Evolutionary conservation across 768 basidiomycete species (phyloP).

Genomic region (Lentinula sp.): DNA sequence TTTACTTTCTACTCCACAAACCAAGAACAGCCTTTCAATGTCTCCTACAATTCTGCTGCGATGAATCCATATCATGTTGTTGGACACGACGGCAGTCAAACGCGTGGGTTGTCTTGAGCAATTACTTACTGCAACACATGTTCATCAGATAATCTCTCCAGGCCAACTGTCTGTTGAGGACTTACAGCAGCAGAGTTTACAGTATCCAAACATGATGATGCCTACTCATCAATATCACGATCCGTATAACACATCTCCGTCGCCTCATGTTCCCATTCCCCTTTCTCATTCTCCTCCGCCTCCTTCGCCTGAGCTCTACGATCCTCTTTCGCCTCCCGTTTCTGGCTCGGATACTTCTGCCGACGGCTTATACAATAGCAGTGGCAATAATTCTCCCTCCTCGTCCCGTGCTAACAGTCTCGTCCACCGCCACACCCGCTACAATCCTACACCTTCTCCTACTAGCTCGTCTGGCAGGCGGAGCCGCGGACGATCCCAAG

Average conservation of each 20-base stretch:
- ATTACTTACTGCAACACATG: slow-evolving; percentile 42
- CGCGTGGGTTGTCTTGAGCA: slow-evolving; percentile 56
- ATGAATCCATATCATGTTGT: slow-evolving; percentile 55
- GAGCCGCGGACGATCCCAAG: slow-evolving; percentile 65
- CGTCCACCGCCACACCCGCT: slow-evolving; percentile 68
- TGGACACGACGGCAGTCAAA: slow-evolving; percentile 49
- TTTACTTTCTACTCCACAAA: slow-evolving; percentile 51
- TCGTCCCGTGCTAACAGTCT: slow-evolving; percentile 72
- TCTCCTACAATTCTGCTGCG: slow-evolving; percentile 44
- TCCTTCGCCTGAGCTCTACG: slow-evolving; percentile 75
- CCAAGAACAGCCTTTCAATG: slow-evolving; percentile 48
- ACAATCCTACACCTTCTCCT: slow-evolving; percentile 80
- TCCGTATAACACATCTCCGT: slow-evolving; percentile 49
- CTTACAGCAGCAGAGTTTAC: slow-evolving; percentile 48
- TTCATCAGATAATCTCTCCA: slow-evolving; percentile 61
- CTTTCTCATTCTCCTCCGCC: slow-evolving; percentile 65
- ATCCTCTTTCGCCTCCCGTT: slow-evolving; percentile 78
- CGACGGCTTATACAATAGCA: slow-evolving; percentile 76
- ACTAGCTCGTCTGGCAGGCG: slow-evolving; percentile 67
- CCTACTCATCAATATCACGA: slow-evolving; percentile 56
- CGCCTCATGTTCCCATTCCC: slow-evolving; percentile 67
- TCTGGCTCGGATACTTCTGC: slow-evolving; percentile 88
- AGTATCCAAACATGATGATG: slow-evolving; percentile 54
- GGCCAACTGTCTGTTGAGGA: slow-evolving; percentile 62
- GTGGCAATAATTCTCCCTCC: slow-evolving; percentile 71